Evolutionary conservation across 257 asterid genomes (phyloP).

Genomic region (Solanum clarkiae): DNA sequence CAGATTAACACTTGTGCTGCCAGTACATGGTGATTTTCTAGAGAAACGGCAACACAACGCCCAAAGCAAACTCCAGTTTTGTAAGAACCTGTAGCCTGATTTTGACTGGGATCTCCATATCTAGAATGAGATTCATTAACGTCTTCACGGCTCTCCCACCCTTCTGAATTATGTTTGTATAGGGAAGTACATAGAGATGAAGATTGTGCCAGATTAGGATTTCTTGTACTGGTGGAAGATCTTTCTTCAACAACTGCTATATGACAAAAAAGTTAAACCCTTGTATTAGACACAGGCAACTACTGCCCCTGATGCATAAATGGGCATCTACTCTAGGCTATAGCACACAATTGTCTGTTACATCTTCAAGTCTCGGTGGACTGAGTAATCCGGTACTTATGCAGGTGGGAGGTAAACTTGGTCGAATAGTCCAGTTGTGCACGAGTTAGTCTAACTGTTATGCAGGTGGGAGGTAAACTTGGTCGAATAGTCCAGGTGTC

Average conservation of each 20-base stretch:
- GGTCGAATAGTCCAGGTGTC: neutral
- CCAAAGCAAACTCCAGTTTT: neutral
- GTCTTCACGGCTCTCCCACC: neutral
- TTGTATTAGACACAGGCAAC: neutral
- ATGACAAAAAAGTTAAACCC: neutral
- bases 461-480: neutral
- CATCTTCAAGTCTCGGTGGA: neutral
- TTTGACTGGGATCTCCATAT: neutral
- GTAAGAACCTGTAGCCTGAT: neutral
- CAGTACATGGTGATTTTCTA: neutral
- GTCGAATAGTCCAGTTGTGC: neutral
- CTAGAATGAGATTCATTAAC: neutral
- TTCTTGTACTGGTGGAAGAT: neutral
- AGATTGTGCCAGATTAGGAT: neutral
- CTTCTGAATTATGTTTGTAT: neutral
- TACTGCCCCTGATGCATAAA: neutral
- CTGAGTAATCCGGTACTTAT: neutral
- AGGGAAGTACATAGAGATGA: neutral
- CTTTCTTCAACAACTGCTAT: neutral
- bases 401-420: neutral
- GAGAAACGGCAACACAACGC: neutral
- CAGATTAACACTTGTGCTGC: neutral
- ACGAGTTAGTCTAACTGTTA: neutral
- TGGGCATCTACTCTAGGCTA: neutral
- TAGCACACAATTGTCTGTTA: neutral